phyloP scores from a whole-genome alignment of 208 protist species.

The Leptomonas pyrrhocoris region DNA sequence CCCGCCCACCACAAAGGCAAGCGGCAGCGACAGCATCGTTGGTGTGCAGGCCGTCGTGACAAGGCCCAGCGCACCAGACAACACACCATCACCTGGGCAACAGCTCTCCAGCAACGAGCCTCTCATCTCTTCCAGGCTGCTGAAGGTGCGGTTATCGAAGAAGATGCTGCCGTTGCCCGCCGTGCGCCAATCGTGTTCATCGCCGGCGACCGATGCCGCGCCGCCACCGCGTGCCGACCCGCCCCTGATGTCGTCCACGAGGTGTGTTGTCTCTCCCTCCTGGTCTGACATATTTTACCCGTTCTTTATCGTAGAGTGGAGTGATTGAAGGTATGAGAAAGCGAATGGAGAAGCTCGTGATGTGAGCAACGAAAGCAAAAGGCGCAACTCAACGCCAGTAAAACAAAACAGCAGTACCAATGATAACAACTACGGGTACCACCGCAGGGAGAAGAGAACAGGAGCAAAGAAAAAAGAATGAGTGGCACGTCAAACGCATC shows the following conservation, averaged over 20 bases:
- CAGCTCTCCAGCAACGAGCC: constrained; percentile 71
- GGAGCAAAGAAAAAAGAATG: neutral
- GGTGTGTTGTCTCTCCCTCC: constrained; percentile 10
- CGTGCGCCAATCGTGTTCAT: constrained; percentile 45
- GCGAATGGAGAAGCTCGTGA: no score
- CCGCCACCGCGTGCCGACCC: constrained; percentile 13
- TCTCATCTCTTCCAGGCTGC: constrained; percentile 76
- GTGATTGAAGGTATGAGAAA: neutral
- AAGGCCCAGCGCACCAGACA: constrained; percentile 68
- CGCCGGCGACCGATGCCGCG: constrained; percentile 4
- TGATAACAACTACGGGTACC: neutral
- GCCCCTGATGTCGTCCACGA: constrained; percentile 20
- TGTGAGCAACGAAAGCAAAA: neutral
- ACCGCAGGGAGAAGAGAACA: neutral
- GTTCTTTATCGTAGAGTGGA: no score
- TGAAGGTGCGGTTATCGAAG: constrained; percentile 72
- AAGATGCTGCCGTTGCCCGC: constrained; percentile 50
- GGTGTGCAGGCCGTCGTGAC: constrained; percentile 72
- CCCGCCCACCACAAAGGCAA: constrained; percentile 74
- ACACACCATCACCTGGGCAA: constrained; percentile 72
- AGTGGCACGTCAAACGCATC: neutral
- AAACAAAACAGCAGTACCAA: neutral
- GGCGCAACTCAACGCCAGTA: neutral
- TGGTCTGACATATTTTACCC: constrained; percentile 8
- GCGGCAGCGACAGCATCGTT: constrained; percentile 73